Evolutionary conservation across 768 basidiomycete genomes (phyloP).

Genomic region (Auricularia sp.): DNA sequence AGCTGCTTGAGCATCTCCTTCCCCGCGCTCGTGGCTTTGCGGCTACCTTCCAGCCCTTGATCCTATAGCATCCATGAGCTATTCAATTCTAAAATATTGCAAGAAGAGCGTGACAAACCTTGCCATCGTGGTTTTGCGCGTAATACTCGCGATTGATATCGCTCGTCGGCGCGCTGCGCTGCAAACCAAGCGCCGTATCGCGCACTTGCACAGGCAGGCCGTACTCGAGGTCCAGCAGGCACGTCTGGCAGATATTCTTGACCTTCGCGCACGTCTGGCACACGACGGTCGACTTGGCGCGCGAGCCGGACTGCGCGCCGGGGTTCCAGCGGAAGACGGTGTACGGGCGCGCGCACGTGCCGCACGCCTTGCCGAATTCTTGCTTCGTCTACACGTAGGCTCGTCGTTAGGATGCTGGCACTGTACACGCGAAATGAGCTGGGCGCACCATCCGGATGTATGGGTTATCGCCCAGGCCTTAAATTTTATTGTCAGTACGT

Average conservation of each 20-base stretch:
- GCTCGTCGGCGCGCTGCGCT: conserved; percentile 86
- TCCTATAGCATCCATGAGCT: background rate
- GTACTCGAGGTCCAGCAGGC: conserved; percentile 91
- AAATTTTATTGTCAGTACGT: background rate
- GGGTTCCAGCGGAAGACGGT: conserved; percentile 99
- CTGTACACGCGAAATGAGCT: conserved; percentile 2
- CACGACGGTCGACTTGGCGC: conserved; percentile 94
- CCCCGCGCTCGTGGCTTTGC: conserved; percentile 67
- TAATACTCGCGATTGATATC: conserved; percentile 96
- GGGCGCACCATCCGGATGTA: conserved; percentile 81
- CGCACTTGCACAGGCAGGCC: conserved; percentile 93
- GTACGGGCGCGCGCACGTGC: conserved; percentile 93
- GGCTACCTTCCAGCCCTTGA: conserved; percentile 48
- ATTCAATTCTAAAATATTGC: too few species aligned
- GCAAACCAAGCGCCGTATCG: conserved; percentile 81
- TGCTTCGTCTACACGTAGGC: conserved; percentile 69
- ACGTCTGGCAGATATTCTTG: conserved; percentile 96
- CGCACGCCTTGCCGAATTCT: conserved; percentile 91
- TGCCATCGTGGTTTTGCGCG: conserved; percentile 82
- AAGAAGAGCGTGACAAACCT: conserved; percentile 36
- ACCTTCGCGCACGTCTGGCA: conserved; percentile 96
- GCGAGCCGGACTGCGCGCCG: conserved; percentile 59
- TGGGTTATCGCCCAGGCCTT: conserved; percentile 80
- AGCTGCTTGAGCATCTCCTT: conserved; percentile 96
- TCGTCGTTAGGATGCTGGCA: background rate